phyloP scores from a whole-genome alignment of 441 rosid species.

The Mallotus japonicus region DNA sequence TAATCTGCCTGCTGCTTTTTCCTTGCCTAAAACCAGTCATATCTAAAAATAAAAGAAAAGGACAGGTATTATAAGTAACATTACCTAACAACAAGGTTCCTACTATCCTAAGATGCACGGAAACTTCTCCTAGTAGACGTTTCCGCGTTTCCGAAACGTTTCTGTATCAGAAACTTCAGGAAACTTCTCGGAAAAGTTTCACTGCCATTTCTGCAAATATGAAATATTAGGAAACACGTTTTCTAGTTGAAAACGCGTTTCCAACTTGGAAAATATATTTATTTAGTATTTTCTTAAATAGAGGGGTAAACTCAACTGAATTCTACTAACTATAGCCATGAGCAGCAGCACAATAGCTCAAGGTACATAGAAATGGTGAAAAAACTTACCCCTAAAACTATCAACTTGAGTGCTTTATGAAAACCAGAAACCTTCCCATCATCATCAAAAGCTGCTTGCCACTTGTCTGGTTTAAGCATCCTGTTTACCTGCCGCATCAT shows the following conservation, averaged over 20 bases:
- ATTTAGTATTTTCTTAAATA: too few species aligned
- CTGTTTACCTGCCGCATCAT: constrained; percentile 55
- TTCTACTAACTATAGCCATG: not conserved
- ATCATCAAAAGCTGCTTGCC: constrained; percentile 70
- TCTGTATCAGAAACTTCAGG: too few species aligned
- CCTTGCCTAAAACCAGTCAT: not conserved
- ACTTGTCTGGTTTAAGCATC: constrained; percentile 92
- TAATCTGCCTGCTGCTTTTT: too few species aligned
- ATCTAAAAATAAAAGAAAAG: not conserved
- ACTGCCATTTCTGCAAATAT: too few species aligned
- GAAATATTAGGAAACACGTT: too few species aligned
- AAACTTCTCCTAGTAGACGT: too few species aligned
- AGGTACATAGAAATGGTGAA: constrained; percentile 6
- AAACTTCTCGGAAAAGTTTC: too few species aligned
- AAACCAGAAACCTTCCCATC: constrained; percentile 83
- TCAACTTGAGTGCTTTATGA: constrained; percentile 74
- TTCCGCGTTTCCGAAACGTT: too few species aligned
- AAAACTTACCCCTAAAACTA: constrained; percentile 77
- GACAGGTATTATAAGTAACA: not conserved
- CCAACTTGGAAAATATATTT: too few species aligned
- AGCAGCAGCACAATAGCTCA: not conserved
- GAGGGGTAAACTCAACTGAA: not conserved
- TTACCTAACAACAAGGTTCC: not conserved
- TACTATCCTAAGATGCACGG: not conserved
- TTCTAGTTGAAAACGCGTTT: too few species aligned